A percentile compares a stretch with the other conserved stretches of the same genome.
These are phyloP conservation scores for Penicillium fuscoglaucum DNA, from an alignment of 2,329 filamentous ascomycete species.

Conservation along the genomic window DNA sequence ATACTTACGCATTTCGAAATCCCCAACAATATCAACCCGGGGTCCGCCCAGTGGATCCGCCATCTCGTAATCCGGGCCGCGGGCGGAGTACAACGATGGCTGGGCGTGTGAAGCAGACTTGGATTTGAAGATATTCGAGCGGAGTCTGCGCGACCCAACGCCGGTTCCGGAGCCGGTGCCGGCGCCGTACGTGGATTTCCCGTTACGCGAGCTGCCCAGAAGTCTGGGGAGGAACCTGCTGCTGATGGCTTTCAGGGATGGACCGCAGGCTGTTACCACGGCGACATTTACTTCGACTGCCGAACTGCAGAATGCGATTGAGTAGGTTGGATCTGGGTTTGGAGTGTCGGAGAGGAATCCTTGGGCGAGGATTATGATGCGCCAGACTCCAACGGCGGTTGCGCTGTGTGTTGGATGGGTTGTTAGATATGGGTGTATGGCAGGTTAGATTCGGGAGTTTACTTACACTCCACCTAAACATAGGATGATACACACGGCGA, in stretches of 20 bases:
- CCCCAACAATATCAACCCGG: background rate
- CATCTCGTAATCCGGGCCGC: constrained; percentile 21
- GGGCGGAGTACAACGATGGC: constrained; percentile 11
- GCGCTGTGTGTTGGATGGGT: constrained; percentile 16
- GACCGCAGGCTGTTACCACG: constrained; percentile 32
- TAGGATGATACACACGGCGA: constrained; percentile 33
- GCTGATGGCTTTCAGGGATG: constrained; percentile 29
- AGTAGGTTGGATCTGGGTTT: constrained; percentile 24
- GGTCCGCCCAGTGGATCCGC: constrained; percentile 16
- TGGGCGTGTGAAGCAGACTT: background rate
- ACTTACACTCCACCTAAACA: constrained; percentile 31
- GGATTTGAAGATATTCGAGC: constrained; percentile 8
- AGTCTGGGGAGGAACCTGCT: constrained; percentile 19
- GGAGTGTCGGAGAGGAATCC: constrained; percentile 14
- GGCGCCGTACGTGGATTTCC: constrained; percentile 12
- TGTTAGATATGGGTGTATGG: background rate
- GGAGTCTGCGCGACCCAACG: constrained; percentile 9
- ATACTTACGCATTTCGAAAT: constrained; percentile 26
- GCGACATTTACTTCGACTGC: constrained; percentile 34
- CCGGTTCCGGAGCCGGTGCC: constrained; percentile 3
- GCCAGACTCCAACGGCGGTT: constrained; percentile 32
- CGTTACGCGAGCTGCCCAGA: constrained; percentile 20
- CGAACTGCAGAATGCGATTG: constrained; percentile 32
- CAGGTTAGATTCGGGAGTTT: no score
- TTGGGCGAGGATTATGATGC: constrained; percentile 29